A percentile compares a stretch with the other conserved stretches of the same genome.
Conservation (phyloP, 139 green algal genomes). For the Micractinium conductrix region DNA sequence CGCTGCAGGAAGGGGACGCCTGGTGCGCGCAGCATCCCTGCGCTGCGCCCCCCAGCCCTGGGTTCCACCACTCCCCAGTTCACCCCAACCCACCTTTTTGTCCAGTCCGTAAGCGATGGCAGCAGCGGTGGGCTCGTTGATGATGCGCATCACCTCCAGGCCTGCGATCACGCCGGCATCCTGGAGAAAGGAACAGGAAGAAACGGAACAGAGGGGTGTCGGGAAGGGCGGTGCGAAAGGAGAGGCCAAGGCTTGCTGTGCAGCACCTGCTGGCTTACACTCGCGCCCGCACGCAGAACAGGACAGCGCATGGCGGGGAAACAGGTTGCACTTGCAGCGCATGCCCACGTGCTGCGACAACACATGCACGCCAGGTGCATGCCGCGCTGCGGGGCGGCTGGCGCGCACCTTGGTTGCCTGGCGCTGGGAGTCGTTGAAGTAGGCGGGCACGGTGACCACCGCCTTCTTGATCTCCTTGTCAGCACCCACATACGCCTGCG, state of each 20-base stretch:
- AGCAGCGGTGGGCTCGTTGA: background rate
- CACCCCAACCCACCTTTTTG: background rate
- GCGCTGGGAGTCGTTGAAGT: background rate
- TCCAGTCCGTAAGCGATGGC: background rate
- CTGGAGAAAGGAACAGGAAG: background rate
- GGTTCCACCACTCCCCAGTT: too few species aligned
- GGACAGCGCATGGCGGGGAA: too few species aligned
- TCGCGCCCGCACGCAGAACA: background rate
- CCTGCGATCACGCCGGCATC: background rate
- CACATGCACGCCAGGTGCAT: background rate
- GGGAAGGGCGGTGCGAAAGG: background rate
- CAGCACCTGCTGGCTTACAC: background rate
- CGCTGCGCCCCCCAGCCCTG: too few species aligned
- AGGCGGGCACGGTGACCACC: background rate
- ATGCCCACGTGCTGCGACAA: too few species aligned
- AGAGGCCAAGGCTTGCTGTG: background rate
- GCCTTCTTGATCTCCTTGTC: background rate
- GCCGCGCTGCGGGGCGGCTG: too few species aligned
- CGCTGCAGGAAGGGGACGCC: too few species aligned
- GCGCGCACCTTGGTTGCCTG: background rate
- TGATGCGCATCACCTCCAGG: background rate
- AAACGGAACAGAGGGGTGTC: too few species aligned
- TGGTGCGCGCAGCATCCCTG: too few species aligned
- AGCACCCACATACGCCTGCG: background rate
- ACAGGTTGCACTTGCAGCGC: too few species aligned